phyloP scores from a whole-genome alignment of 371 early-diverging fungal genomes.

The Mucor irregularis region DNA sequence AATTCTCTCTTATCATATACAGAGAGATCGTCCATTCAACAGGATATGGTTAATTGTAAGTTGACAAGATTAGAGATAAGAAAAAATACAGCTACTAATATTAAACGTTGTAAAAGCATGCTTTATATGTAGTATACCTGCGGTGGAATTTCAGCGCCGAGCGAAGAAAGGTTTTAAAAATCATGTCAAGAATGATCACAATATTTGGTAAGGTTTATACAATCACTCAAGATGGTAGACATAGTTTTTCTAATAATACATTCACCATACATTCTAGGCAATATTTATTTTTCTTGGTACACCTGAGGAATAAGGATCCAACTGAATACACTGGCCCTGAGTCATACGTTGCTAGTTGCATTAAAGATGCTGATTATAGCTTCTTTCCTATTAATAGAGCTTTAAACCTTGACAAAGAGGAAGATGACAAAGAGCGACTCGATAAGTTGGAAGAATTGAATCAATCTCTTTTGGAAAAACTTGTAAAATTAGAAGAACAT shows the following conservation, averaged over 20 bases:
- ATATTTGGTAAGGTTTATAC: conserved; percentile 41
- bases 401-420: conserved; percentile 36
- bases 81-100: too few relatives aligned
- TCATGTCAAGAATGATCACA: conserved; percentile 57
- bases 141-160: conserved; percentile 56
- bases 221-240: background rate
- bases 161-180: conserved; percentile 54
- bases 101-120: too few relatives aligned
- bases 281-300: conserved; percentile 58
- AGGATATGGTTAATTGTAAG: conserved; percentile 53
- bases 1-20: background rate
- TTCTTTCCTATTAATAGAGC: conserved; percentile 62
- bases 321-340: conserved; percentile 63
- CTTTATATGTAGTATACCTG: conserved; percentile 58
- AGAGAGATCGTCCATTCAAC: conserved; percentile 50
- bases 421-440: conserved; percentile 36
- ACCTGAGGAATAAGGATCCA: conserved; percentile 53
- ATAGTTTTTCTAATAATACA: background rate
- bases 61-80: background rate
- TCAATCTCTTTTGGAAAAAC: conserved; percentile 24
- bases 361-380: conserved; percentile 46
- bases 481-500: conserved; percentile 27
- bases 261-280: conserved; percentile 36
- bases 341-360: conserved; percentile 49
- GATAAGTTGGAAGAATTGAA: conserved; percentile 40